Evolutionary conservation across 2,329 filamentous ascomycete genomes (phyloP), one percentile per base, ranked within the genome.

Genomic region (Dactylellina cionopaga): DNA sequence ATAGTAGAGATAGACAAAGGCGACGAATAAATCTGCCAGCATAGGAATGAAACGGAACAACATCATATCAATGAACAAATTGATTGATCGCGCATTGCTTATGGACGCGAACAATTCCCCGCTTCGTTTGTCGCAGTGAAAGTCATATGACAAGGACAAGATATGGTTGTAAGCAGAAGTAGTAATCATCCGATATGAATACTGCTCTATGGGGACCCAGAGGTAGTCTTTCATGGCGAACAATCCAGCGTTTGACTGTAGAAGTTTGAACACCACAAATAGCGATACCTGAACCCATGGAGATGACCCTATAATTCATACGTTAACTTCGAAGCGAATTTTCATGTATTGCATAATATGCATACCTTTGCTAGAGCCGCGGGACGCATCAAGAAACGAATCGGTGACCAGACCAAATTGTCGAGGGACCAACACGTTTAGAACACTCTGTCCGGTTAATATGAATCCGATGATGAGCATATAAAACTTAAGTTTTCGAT

Each of bases 351-450:
- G 9, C 7, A 33, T 13, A 27, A 15, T 51, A 15, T 7, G 13
- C 39, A 17, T 46, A 59, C 59, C 46, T 31, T 66, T 44, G 29
- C 33, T 35, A 17, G 60, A 51, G 7, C 51, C 58, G 39, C 64
- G 49, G 9, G 66, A 51, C 17, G 43, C 43, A 9, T 72, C 54
- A 19, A 72, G 46, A 24, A 72, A 72, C 71, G 86, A 86, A 77
- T 95, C 87, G 74, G 91, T 89, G 74, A 96, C 88, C 66, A 91
- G 87, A 74, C 92, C 92, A 29, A 94, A 86, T 78, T 95, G 91
- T 17, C 90, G 86, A n/a, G 92, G 92, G 29, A 92, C 87, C 41
- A 96, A 81, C 11, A 96, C 83, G 76, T 92, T 91, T 52, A 96
- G 82, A 3, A 86, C 86, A 75, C 93, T 92, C 62, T 88, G 86